Conservation (phyloP, 331 rosid genomes). For the Arachis monticola region DNA sequence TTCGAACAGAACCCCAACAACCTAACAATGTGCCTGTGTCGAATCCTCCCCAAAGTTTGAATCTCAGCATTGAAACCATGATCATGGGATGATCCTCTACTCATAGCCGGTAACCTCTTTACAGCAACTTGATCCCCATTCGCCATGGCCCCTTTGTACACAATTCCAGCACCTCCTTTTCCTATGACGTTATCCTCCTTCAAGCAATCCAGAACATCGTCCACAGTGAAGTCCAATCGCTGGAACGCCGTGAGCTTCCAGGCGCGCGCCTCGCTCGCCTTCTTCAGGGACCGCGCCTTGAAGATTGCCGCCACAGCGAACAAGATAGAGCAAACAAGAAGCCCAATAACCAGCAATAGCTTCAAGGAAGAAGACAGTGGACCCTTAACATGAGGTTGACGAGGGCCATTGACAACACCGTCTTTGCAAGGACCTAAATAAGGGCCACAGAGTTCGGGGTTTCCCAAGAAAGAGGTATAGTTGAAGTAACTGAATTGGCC, state of each 20-base stretch:
- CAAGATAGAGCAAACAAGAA: constrained; percentile 68
- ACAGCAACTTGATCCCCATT: constrained; percentile 80
- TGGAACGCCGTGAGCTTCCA: constrained; percentile 96
- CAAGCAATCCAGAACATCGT: constrained; percentile 76
- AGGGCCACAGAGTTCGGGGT: constrained; percentile 85
- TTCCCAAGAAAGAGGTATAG: constrained; percentile 85
- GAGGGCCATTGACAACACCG: constrained; percentile 65
- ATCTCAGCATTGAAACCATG: constrained; percentile 90
- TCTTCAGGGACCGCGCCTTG: constrained; percentile 74
- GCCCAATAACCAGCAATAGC: constrained; percentile 72
- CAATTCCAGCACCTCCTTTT: constrained; percentile 96
- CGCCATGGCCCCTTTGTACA: constrained; percentile 82
- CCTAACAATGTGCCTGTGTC: constrained; percentile 90
- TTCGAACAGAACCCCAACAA: constrained; percentile 90
- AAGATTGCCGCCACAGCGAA: constrained; percentile 71
- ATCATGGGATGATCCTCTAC: constrained; percentile 79
- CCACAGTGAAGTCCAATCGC: constrained; percentile 84
- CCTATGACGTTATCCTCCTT: constrained; percentile 87
- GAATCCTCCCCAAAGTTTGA: constrained; percentile 83
- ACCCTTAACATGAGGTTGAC: constrained; percentile 61
- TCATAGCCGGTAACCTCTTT: constrained; percentile 87
- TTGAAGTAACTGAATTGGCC: constrained; percentile 96
- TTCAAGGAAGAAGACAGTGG: constrained; percentile 74
- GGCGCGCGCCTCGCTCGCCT: constrained; percentile 70
- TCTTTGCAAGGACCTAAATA: constrained; percentile 88